Evolutionary conservation across 1,284 basidiomycete species (phyloP), one percentile per base, ranked within the genome.

Genomic region (Cystobasidium slooffiae): DNA sequence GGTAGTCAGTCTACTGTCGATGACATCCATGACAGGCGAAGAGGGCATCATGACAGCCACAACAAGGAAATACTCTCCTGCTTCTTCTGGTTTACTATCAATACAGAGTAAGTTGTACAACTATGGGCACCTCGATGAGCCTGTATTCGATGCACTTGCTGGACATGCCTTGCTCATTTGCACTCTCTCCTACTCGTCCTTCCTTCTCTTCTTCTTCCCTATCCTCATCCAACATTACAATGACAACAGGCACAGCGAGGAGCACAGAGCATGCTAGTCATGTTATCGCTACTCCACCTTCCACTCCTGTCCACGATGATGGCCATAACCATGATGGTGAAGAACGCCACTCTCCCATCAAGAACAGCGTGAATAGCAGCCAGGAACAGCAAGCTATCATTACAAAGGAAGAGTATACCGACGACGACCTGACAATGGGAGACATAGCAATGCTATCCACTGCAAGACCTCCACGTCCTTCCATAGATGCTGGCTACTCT

Each of bases 381-480:
- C 37, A 59, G 53, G 53, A 37, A 56, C 53, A 12, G 24, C 24
- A 24, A 10, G 51, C n/a, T 18, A 9, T 20, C 51, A 14, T 14
- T 22, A 22, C 12, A 37, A 22, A 8, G 53, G 24, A 12, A 18
- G 37, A 59, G 8, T 39, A 31, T 18, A 31, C 46, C 6, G 46
- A 14, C 46, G 46, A 49, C 14, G 56, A 59, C 31, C 37, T 59
- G 18, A 59, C 56, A 31, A 59, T 59, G 56, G 56, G 56, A 9
- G 56, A 59, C 56, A 59, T 59, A 1, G 22, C 31, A 31, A 59
- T 59, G 56, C 56, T 14, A 18, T 59, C 56, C 6, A 16, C 18
- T n/a, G 31, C 56, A 8, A 24, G 24, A 9, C 53, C 53, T 10
- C n/a, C 9, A 6, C 53, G 31, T 2, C 31, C 31, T 31, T 31